Base-by-base conservation (phyloP, 2,329 filamentous ascomycete genomes). In the Fusarium annulatum region DNA sequence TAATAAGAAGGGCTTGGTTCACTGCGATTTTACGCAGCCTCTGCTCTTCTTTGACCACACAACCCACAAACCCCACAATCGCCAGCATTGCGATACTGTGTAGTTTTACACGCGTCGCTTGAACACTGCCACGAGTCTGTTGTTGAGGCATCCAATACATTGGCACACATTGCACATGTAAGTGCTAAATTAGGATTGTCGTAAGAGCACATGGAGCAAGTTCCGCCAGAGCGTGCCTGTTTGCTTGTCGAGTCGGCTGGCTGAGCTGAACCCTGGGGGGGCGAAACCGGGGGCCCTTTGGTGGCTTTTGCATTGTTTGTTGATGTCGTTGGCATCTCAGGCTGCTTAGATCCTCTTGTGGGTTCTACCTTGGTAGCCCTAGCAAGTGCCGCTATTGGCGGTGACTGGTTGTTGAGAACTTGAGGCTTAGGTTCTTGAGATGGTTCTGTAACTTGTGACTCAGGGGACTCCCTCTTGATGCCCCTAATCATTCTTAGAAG, bases 61-160 rank as follows among this genome's bases (percentile, higher is more conserved):
- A 93, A 81, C 7, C 93, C 92, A 79, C 93, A 96, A 2, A 90
- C 80, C 11, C 90, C 91, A 71, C 86, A 90, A 80, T 95, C 93
- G 3, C 87, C 89, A 16, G 91, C 86, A 77, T 95, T 96, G 59
- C 91, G 78, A 79, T 94, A 96, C 26, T 76, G 68, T 51, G 86
- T 88, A 18, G 82, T 85, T 67, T 81, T 82, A 79, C 93, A 96
- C 5, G 82, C 73, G 7, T 80, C 78, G 72, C 86, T 89, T 48
- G 79, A 80, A 79, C 93, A 96, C 53, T 82, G 82, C 93, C 94
- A 96, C n/a, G 88, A 82, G 23, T 85, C 82, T 1, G 86, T 82
- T 49, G 91, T 85, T 56, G 86, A 78, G 2, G 85, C 82, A 49
- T 88, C 85, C 5, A 96, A 82, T 3, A 95, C 93, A 72, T 96